Conservation (phyloP, 257 asterid species). For the Solanum chmielewskii region DNA sequence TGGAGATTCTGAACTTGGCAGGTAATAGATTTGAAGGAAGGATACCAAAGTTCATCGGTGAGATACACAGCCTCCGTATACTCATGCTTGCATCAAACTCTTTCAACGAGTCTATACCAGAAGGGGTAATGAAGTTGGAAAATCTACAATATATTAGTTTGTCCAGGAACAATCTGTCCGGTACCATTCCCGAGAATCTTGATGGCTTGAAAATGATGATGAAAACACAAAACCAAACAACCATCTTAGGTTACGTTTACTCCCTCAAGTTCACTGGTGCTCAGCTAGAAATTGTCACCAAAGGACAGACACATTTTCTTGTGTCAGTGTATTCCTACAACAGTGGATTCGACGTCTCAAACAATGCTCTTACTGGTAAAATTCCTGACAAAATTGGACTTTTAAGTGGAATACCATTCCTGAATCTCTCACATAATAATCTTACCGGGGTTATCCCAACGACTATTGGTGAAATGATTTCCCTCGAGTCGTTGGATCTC, state of each 20-base stretch:
- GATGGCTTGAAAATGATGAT: not conserved
- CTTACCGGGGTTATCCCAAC: not conserved
- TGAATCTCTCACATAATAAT: not conserved
- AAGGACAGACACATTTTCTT: not conserved
- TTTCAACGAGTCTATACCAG: conserved; percentile 4
- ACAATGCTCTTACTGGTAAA: not conserved
- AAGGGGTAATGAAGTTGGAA: not conserved
- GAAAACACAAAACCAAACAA: not conserved
- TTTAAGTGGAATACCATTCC: not conserved
- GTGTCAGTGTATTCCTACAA: not conserved
- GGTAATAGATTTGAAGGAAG: not conserved
- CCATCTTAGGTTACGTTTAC: not conserved
- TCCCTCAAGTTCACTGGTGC: not conserved
- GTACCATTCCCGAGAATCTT: not conserved
- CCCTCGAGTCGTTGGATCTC: conserved; percentile 3
- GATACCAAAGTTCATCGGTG: not conserved
- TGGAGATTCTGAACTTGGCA: not conserved
- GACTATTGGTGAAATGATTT: not conserved
- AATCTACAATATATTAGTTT: not conserved
- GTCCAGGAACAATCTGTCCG: not conserved
- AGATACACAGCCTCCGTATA: not conserved
- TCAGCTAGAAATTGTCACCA: not conserved
- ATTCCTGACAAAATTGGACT: not conserved
- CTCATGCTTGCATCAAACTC: not conserved
- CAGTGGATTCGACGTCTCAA: not conserved